phyloP scores from a whole-genome alignment of 108 stramenopile genomes.

The Fragilaria crotonensis region DNA sequence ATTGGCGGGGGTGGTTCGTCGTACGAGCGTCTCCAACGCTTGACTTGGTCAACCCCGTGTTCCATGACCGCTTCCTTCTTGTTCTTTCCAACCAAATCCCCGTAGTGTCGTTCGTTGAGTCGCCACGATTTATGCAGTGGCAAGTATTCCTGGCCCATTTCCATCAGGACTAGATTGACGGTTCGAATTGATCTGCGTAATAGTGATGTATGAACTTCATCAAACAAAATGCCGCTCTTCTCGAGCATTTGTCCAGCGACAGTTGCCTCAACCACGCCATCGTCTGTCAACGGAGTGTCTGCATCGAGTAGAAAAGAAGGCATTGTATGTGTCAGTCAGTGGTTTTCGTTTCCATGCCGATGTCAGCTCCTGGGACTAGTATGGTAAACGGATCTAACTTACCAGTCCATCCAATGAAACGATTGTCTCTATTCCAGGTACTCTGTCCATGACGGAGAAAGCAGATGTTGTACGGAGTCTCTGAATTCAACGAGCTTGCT shows the following conservation, averaged over 20 bases:
- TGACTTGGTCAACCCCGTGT: conserved; percentile 71
- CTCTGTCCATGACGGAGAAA: conserved; percentile 84
- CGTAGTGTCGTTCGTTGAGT: conserved; percentile 90
- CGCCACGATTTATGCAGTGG: conserved; percentile 85
- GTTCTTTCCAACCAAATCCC: conserved; percentile 82
- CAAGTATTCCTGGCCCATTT: conserved; percentile 88
- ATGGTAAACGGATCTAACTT: too few relatives aligned
- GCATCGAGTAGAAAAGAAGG: background rate
- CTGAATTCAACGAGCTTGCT: conserved; percentile 6
- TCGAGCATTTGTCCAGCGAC: conserved; percentile 83
- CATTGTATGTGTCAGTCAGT: background rate
- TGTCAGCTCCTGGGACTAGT: too few relatives aligned
- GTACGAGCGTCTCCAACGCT: conserved; percentile 84
- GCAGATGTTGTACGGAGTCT: conserved; percentile 54
- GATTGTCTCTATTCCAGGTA: conserved; percentile 91
- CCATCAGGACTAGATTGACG: conserved; percentile 72
- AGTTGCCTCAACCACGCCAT: conserved; percentile 88
- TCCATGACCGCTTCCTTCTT: conserved; percentile 89
- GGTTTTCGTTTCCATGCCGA: too few relatives aligned
- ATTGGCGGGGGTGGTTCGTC: conserved; percentile 88
- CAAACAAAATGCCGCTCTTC: conserved; percentile 57
- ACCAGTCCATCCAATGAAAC: conserved; percentile 88
- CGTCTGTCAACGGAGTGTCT: conserved; percentile 91
- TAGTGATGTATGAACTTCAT: conserved; percentile 80
- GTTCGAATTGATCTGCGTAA: conserved; percentile 84